These are phyloP conservation scores for Penicillium canariense DNA, from an alignment of 495 filamentous ascomycete genomes.

Conservation along the genomic window DNA sequence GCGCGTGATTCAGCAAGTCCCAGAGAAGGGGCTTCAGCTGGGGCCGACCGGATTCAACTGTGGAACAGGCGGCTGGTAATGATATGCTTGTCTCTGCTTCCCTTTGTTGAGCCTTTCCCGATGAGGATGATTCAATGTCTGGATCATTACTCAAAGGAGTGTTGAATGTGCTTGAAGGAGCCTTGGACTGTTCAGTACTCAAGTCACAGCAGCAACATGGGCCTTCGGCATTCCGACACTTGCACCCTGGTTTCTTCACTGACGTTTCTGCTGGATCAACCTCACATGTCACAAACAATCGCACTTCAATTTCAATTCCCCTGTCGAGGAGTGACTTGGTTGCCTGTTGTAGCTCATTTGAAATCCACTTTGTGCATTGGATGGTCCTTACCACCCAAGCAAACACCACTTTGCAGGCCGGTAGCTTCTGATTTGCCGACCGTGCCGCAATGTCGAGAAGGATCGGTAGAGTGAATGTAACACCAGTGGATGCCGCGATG, in stretches of 20 bases:
- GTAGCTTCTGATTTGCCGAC: background rate
- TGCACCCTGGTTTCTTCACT: background rate
- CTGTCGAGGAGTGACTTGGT: background rate
- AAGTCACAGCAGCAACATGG: too few species aligned
- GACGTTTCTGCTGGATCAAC: background rate
- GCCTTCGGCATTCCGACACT: conserved; percentile 36
- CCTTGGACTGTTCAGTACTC: too few species aligned
- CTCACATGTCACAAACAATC: conserved; percentile 8
- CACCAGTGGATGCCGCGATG: background rate
- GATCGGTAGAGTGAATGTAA: conserved; percentile 10
- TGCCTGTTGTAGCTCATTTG: conserved; percentile 5
- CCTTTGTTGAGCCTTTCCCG: too few species aligned
- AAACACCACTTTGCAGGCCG: background rate
- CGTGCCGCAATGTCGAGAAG: conserved; percentile 6
- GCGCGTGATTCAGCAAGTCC: background rate
- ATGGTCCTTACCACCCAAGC: conserved; percentile 3
- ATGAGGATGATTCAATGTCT: too few species aligned
- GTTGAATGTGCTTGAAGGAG: too few species aligned
- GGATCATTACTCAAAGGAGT: too few species aligned
- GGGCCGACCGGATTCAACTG: conserved; percentile 7
- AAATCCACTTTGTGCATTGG: conserved; percentile 1
- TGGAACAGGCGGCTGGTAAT: too few species aligned
- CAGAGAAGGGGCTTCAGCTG: background rate
- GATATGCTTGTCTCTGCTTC: too few species aligned
- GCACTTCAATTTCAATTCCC: conserved; percentile 1